Evolutionary conservation across 2,329 filamentous ascomycete genomes (phyloP).

Genomic region (Sarocladium kiliense): DNA sequence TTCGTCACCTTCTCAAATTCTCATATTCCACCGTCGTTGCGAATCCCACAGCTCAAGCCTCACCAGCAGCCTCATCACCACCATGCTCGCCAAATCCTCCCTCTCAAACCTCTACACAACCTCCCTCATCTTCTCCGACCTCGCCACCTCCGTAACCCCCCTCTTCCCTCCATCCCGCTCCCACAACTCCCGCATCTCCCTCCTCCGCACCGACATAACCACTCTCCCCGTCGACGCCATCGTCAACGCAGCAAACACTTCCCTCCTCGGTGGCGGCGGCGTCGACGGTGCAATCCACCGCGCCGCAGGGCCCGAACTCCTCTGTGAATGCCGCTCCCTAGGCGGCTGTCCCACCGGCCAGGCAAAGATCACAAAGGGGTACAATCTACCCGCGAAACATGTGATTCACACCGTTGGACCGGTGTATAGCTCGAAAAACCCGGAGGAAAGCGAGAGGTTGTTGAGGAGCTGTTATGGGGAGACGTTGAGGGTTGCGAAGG

Average conservation of each 20-base stretch:
- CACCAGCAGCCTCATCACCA: too few relatives aligned
- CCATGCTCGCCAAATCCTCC: not conserved
- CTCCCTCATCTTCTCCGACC: constrained; percentile 16
- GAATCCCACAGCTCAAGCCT: too few relatives aligned
- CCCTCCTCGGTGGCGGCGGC: constrained; percentile 80
- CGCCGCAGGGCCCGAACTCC: constrained; percentile 66
- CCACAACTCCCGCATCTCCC: constrained; percentile 65
- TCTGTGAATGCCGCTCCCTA: constrained; percentile 66
- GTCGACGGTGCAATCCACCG: constrained; percentile 85
- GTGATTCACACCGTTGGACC: constrained; percentile 93
- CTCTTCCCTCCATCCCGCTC: constrained; percentile 34
- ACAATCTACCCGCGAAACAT: constrained; percentile 67
- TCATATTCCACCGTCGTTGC: too few relatives aligned
- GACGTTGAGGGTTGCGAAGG: constrained; percentile 66
- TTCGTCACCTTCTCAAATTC: too few relatives aligned
- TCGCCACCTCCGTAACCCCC: constrained; percentile 20
- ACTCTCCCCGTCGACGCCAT: constrained; percentile 72
- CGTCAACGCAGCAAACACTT: constrained; percentile 85
- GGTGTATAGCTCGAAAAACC: constrained; percentile 48
- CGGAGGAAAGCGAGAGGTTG: constrained; percentile 36
- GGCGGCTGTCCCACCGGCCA: constrained; percentile 70
- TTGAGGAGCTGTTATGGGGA: constrained; percentile 62
- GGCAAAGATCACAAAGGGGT: constrained; percentile 78
- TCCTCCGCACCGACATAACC: constrained; percentile 78
- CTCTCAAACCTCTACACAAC: not conserved